Evolutionary conservation across 345 rosid species (phyloP), one percentile per base, ranked within the genome.

Genomic region (Eucalyptus cloeziana): DNA sequence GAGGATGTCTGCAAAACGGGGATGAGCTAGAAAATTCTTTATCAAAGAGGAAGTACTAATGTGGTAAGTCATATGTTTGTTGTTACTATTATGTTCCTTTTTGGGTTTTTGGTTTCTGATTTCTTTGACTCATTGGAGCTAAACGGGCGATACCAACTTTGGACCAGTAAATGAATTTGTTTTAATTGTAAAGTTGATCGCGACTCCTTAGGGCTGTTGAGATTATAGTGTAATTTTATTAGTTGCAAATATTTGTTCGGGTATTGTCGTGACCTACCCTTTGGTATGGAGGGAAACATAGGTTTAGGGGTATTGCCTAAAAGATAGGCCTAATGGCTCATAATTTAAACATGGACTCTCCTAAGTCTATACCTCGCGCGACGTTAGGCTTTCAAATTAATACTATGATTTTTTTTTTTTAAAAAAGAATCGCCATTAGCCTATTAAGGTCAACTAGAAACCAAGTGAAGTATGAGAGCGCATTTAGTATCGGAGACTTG

Each of bases 311-410:
- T 50, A 50, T 50, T 50, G 6, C 1, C 7, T 50, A 14, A 2
- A 50, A 14, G 0, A 50, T 1, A 1, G 7, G 17, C 3, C 51
- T 49, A 50, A 50, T 0, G 1, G 1, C 19, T 1, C 19, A 6
- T 50, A 2, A 50, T 50, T 50, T 50, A 50, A 2, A 50, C 0
- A 3, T 50, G 3, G 19, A 5, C 7, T 15, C 1, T 50, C 17
- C 15, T 5, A 49, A 49, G 17, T 7, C 3, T 5, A 13, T 49
- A 13, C 0, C 51, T 49, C 2, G 7, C 0, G 7, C 1, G 15
- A 49, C 16, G 1, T 49, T 14, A 5, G 51, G 51, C 17, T 49
- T 49, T 49, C 19, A 50, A 50, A 14, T 50, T 50, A 14, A 49
- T 0, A 3, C 17, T 14, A 49, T 49, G 51, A 49, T 1, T 1